Base-by-base conservation (phyloP, 495 filamentous ascomycete genomes). In the Stereocaulon alpinum region DNA sequence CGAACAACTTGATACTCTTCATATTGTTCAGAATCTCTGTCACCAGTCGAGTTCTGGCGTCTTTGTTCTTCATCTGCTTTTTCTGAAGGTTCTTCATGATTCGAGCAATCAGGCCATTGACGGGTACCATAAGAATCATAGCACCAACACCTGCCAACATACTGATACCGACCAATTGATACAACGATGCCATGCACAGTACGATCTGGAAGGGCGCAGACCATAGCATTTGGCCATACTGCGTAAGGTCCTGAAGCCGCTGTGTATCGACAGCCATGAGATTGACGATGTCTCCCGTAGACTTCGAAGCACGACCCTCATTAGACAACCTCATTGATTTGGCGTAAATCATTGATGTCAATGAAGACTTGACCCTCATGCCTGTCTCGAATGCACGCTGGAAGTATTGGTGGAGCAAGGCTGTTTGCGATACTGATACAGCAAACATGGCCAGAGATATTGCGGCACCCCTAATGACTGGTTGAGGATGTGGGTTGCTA, bases 21-120 rank as follows among this genome's bases (percentile, higher is more conserved):
- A 97, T 96, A 70, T 96, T 96, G 78, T 97, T 97, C 67, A 97
- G 74, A 61, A 99, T 97, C 74, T 99, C 94, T 6, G 94, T 93
- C 80, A 96, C 95, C 56, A 99, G 71, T 40, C 92, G 78, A 29
- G 93, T 95, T 61, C 94, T 83, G 9, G 91, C 81, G 66, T 99
- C 94, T 72, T 99, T 99, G 73, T 97, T 97, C 76, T 92, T 95
- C 94, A 99, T 99, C 73, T 99, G 94, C 59, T 80, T 73, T 70
- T 96, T 95, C 69, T 97, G 94, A 52, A 99, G 74, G 24, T 76
- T 89, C 73, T 96, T 97, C 90, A 96, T 95, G 63, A 94, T 73
- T 57, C 84, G 80, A 17, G 94, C 94, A 70, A 97, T 94, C 55
- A 92, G 72, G 51, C 94, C 94, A 70, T 99, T 97, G 65, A 97